These are phyloP conservation scores for Seiridium unicorne DNA, from an alignment of 2,329 filamentous ascomycete genomes.

Conservation along the genomic window DNA sequence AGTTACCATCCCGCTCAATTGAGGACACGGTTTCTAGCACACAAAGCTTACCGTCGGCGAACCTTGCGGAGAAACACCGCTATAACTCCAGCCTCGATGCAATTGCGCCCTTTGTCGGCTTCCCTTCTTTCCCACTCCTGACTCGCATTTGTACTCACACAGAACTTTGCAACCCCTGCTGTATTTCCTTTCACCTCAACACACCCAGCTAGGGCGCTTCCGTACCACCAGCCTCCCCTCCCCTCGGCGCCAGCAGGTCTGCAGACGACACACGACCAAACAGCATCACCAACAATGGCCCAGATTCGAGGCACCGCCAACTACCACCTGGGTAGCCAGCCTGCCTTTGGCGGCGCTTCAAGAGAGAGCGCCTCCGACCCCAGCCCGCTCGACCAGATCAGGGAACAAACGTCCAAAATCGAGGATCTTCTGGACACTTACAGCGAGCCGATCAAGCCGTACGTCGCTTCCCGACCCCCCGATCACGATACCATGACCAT, in stretches of 20 bases:
- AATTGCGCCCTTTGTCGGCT: neutral
- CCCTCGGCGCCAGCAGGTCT: slow-evolving; percentile 16
- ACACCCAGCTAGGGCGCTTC: neutral
- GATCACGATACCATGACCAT: neutral
- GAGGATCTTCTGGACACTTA: slow-evolving; percentile 87
- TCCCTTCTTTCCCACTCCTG: neutral
- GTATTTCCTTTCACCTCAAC: neutral
- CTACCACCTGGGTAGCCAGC: slow-evolving; percentile 75
- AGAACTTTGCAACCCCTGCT: neutral
- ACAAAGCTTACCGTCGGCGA: neutral
- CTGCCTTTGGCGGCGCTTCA: slow-evolving; percentile 65
- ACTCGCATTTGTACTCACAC: neutral
- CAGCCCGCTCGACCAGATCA: slow-evolving; percentile 81
- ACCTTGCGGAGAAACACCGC: neutral
- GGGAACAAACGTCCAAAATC: slow-evolving; percentile 96
- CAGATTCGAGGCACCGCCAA: slow-evolving; percentile 66
- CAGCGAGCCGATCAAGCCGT: slow-evolving; percentile 94
- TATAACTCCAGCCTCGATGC: neutral
- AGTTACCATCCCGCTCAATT: slow-evolving; percentile 19
- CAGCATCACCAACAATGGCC: slow-evolving; percentile 32
- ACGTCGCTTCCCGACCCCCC: slow-evolving; percentile 38
- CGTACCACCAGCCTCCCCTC: neutral
- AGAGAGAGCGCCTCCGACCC: slow-evolving; percentile 65
- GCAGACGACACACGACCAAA: slow-evolving; percentile 13
- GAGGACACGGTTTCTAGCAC: slow-evolving; percentile 33